Evolutionary conservation across 108 stramenopile genomes (phyloP), one percentile per base, ranked within the genome.

Genomic region (Bacterosira constricta): DNA sequence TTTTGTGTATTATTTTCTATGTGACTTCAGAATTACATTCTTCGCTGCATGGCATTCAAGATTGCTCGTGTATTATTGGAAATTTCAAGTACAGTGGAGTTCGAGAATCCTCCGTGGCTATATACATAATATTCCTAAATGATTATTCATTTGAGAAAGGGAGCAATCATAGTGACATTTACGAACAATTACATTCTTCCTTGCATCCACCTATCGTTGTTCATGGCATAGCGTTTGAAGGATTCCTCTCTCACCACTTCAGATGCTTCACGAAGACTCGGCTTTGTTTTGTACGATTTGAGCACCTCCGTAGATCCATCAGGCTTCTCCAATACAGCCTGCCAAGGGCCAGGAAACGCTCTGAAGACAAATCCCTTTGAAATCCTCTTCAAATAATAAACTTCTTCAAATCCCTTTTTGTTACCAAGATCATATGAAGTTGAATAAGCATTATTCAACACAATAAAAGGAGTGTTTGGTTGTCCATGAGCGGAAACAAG

Each of bases 281-380:
- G 95, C 64, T 96, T 96, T 10, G 66, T 80, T 41, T 84, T 78
- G 76, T 91, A 96, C n/a, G 84, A 62, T 69, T 83, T 20, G 59
- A 96, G 58, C 10, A 96, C 62, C 66, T 96, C 95, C 10, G 88
- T 73, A 1, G 70, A 77, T 26, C 91, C 89, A 61, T 92, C 93
- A 2, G 95, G 95, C 64, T 85, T 90, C 67, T 96, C 95, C 17
- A 96, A 35, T 41, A 87, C 86, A 10, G 95, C 93, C 75, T 90
- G 71, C 95, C 95, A 96, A 12, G 85, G 82, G 1, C 91, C 91
- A n/a, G 95, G 95, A 61, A 81, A 91, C 1, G 76, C 35, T 18
- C 93, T 82, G 63, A 85, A 96, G 3, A 96, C 81, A 79, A 89
- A 96, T 36, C 95, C 95, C 69, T 93, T 94, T 27, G 82, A 83